Evolutionary conservation across 2,329 filamentous ascomycete species (phyloP).

Genomic region (Penicillium sp.): DNA sequence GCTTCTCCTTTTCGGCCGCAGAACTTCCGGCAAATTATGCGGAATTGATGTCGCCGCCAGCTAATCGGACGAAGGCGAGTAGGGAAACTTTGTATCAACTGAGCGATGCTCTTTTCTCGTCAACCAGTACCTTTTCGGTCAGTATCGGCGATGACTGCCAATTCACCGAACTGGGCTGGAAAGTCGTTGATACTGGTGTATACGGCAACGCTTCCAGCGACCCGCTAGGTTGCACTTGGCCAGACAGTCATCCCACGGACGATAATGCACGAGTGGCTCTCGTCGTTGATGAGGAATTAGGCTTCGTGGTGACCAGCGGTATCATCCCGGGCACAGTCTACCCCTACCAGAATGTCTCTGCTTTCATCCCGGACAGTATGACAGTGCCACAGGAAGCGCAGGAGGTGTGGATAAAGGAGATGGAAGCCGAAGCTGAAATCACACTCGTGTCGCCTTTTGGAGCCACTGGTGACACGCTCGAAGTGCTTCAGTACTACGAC

Average conservation of each 20-base stretch:
- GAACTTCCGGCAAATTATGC: conserved; percentile 6
- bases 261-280: not conserved
- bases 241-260: conserved; percentile 3
- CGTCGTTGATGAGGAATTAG: conserved; percentile 7
- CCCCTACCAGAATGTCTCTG: conserved; percentile 6
- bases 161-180: conserved; percentile 7
- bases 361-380: conserved; percentile 8
- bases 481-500: conserved; percentile 9
- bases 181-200: conserved; percentile 5
- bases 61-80: conserved; percentile 1
- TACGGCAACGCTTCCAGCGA: not conserved
- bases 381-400: conserved; percentile 3
- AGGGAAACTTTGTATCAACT: not conserved
- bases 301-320: conserved; percentile 6
- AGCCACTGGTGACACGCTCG: conserved; percentile 5
- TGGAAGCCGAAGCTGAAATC: not conserved
- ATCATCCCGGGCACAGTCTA: conserved; percentile 5
- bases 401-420: conserved; percentile 3
- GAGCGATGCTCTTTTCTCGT: conserved; percentile 3
- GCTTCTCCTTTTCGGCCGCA: conserved; percentile 4
- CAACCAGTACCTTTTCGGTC: not conserved
- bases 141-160: not conserved
- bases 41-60: conserved; percentile 1
- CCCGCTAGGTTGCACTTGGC: conserved; percentile 4
- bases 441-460: not conserved